These are phyloP conservation scores for Begonia masoniana DNA, from an alignment of 306 rosid genomes.

Conservation along the genomic window DNA sequence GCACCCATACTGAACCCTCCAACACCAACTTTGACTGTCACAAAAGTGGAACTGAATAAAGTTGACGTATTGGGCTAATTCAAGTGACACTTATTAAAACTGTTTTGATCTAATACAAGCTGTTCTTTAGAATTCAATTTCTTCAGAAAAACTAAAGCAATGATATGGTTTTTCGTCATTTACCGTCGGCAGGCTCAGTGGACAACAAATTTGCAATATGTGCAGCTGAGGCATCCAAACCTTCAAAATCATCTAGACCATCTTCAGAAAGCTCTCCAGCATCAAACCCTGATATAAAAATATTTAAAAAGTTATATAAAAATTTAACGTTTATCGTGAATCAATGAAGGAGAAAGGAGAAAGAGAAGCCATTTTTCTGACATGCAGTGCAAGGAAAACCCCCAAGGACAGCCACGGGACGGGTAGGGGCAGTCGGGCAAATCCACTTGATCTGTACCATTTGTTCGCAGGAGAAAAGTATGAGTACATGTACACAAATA, in stretches of 20 bases:
- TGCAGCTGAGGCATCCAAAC: constrained; percentile 89
- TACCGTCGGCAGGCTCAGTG: constrained; percentile 95
- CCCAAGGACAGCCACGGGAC: constrained; percentile 80
- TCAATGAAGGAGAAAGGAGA: not conserved
- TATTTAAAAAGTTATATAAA: constrained; percentile 5
- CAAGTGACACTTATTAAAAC: too few species aligned
- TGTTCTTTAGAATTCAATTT: too few species aligned
- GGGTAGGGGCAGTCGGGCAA: constrained; percentile 99
- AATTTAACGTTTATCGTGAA: not conserved
- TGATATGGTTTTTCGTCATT: not conserved
- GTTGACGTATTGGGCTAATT: not conserved
- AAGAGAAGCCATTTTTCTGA: constrained; percentile 19
- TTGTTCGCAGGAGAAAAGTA: not conserved
- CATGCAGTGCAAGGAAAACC: constrained; percentile 98
- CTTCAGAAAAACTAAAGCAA: not conserved
- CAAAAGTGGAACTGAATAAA: not conserved
- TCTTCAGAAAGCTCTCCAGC: constrained; percentile 90
- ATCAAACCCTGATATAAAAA: constrained; percentile 69
- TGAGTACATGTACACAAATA: not conserved
- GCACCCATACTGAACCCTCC: constrained; percentile 99
- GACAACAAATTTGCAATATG: constrained; percentile 89
- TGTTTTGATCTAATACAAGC: too few species aligned
- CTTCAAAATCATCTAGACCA: constrained; percentile 95
- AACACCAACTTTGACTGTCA: constrained; percentile 86
- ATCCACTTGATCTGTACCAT: constrained; percentile 92